These are phyloP conservation scores for Xylariales sp. DNA, from an alignment of 2,329 filamentous ascomycete species.

Conservation along the genomic window DNA sequence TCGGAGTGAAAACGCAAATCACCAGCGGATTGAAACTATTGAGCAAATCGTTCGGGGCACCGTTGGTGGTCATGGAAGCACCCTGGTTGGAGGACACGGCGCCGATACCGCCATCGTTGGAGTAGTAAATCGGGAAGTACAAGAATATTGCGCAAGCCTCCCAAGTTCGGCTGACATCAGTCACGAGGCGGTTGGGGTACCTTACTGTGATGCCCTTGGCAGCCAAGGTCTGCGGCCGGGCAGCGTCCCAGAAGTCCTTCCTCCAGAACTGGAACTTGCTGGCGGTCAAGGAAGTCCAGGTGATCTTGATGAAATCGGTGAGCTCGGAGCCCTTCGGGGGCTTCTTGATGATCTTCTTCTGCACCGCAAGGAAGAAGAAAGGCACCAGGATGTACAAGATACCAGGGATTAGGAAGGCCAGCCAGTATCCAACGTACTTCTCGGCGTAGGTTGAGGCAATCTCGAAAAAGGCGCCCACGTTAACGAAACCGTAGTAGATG, in stretches of 20 bases:
- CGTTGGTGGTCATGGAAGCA: slow-evolving; percentile 42
- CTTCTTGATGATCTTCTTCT: slow-evolving; percentile 36
- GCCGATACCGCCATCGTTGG: slow-evolving; percentile 45
- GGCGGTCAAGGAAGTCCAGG: slow-evolving; percentile 30
- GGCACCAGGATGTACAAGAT: slow-evolving; percentile 40
- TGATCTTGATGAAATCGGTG: slow-evolving; percentile 35
- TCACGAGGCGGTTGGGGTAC: not conserved
- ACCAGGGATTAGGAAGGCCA: slow-evolving; percentile 38
- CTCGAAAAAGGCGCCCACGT: slow-evolving; percentile 47
- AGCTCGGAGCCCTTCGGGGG: slow-evolving; percentile 41
- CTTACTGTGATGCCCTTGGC: not conserved
- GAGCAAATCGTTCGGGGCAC: slow-evolving; percentile 46
- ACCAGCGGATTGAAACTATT: slow-evolving; percentile 45
- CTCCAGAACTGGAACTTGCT: slow-evolving; percentile 9
- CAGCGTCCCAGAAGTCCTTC: slow-evolving; percentile 53
- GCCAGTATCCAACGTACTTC: slow-evolving; percentile 46
- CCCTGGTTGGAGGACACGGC: slow-evolving; percentile 40
- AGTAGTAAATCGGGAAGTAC: slow-evolving; percentile 2
- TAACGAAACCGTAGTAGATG: slow-evolving; percentile 55
- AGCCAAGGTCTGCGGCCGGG: slow-evolving; percentile 13
- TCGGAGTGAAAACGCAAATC: slow-evolving; percentile 39
- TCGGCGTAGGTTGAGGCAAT: slow-evolving; percentile 49
- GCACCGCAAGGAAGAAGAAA: slow-evolving; percentile 35
- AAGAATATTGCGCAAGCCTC: not conserved
- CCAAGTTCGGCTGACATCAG: not conserved